These are phyloP conservation scores for Parafenestella ontariensis DNA, from an alignment of 2,329 filamentous ascomycete genomes.

Conservation along the genomic window DNA sequence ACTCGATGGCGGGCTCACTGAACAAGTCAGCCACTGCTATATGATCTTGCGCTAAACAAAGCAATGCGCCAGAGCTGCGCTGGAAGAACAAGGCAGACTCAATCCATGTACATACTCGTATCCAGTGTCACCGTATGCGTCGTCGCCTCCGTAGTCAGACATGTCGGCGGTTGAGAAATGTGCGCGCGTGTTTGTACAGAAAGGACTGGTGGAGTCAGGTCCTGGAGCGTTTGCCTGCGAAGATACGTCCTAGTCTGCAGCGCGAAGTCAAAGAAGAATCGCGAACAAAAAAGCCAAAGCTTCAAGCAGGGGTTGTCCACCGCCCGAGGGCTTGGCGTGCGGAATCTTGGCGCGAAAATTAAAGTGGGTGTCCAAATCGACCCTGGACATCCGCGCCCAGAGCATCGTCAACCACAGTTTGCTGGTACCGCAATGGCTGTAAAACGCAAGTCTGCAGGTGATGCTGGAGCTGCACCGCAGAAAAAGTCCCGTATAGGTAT, in stretches of 20 bases:
- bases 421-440: conserved; percentile 26
- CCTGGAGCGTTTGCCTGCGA: neutral
- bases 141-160: conserved; percentile 57
- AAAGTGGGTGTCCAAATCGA: conserved; percentile 15
- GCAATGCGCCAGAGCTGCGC: conserved; percentile 15
- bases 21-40: conserved; percentile 18
- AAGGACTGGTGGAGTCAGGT: neutral
- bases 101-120: conserved; percentile 38
- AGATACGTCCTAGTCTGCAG: conserved; percentile 9
- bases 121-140: conserved; percentile 41
- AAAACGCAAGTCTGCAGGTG: conserved; percentile 36
- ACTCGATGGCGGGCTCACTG: conserved; percentile 54
- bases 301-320: conserved; percentile 16
- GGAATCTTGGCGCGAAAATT: conserved; percentile 32
- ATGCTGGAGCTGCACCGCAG: conserved; percentile 2
- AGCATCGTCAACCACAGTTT: conserved; percentile 11
- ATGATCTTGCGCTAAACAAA: neutral
- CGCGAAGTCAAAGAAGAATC: conserved; percentile 19
- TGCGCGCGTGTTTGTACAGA: neutral
- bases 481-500: conserved; percentile 41
- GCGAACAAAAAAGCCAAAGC: conserved; percentile 22
- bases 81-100: conserved; percentile 1
- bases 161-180: conserved; percentile 35
- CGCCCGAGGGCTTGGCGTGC: conserved; percentile 15
- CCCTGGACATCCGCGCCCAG: conserved; percentile 5